phyloP scores from a whole-genome alignment of 139 green algal species.

The Volvox reticuliferus region DNA sequence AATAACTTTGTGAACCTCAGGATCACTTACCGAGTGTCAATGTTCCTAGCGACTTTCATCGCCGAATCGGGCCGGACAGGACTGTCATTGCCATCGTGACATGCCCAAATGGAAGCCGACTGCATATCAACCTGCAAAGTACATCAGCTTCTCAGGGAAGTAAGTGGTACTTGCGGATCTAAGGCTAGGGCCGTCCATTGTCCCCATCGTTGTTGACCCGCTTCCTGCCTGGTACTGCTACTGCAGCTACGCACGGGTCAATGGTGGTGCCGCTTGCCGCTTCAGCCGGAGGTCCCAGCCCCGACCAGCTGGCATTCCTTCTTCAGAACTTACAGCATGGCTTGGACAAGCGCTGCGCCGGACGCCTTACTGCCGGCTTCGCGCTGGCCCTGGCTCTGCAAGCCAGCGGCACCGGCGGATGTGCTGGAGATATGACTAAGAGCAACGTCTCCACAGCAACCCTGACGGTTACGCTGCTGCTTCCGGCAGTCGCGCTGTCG shows the following conservation, averaged over 20 bases:
- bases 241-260: background rate
- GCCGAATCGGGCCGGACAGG: background rate
- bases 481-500: constrained; percentile 42
- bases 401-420: background rate
- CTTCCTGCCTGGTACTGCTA: background rate
- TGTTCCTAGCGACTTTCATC: background rate
- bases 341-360: constrained; percentile 13
- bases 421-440: background rate
- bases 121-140: background rate
- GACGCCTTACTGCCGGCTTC: background rate
- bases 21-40: background rate
- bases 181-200: background rate
- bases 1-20: background rate
- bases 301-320: background rate
- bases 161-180: background rate
- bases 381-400: background rate
- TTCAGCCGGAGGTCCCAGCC: background rate
- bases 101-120: background rate
- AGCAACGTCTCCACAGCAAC: background rate
- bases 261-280: background rate
- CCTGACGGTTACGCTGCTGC: constrained; percentile 27
- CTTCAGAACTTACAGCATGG: background rate
- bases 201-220: background rate
- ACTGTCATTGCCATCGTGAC: background rate
- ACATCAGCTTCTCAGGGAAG: background rate